Base-by-base conservation (phyloP, 108 stramenopile genomes). In the Cylindrotheca closterium region DNA sequence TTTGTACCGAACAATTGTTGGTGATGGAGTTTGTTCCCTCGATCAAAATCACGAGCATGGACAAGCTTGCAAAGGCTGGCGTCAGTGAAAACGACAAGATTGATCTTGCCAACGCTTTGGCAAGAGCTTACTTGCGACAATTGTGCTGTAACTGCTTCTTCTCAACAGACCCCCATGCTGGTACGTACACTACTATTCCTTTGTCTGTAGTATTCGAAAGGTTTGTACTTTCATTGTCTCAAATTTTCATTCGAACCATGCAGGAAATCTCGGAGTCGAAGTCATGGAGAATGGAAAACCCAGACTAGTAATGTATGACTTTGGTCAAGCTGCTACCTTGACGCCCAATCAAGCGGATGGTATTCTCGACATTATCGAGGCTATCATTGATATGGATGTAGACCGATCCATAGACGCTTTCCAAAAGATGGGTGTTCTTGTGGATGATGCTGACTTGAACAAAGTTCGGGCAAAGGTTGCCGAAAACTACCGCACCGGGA, bases 11-110 rank as follows among this genome's bases (percentile, higher is more conserved):
- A 56, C 70, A 74, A 58, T 57, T 90, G 46, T 54, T 95, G 55
- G 87, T 89, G 25, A 91, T 90, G 88, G 94, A 92, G 66, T 92
- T 72, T 58, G 85, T 92, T 28, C 89, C 89, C 2, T 80, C 81
- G 50, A 91, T 95, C 61, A 92, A 92, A 64, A 70, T 93, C 21
- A 87, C 83, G 5, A 73, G 84, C 34, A 61, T 67, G 25, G 72
- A 63, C 22, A 82, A 82, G 34, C 61, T 95, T 42, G 66, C 85
- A n/a, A 79, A 68, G 10, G 80, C 85, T 27, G 80, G 75, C 17
- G 73, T 95, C 51, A 85, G 83, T 0, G 58, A 48, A 5, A 84
- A 79, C 32, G 90, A 92, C 55, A 64, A 79, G 26, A 73, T 82
- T 51, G 73, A 79, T 52, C 70, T 95, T 33, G 91, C 94, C 2